phyloP scores from a whole-genome alignment of 2,329 filamentous ascomycete genomes.

The Botrytis squamosa region DNA sequence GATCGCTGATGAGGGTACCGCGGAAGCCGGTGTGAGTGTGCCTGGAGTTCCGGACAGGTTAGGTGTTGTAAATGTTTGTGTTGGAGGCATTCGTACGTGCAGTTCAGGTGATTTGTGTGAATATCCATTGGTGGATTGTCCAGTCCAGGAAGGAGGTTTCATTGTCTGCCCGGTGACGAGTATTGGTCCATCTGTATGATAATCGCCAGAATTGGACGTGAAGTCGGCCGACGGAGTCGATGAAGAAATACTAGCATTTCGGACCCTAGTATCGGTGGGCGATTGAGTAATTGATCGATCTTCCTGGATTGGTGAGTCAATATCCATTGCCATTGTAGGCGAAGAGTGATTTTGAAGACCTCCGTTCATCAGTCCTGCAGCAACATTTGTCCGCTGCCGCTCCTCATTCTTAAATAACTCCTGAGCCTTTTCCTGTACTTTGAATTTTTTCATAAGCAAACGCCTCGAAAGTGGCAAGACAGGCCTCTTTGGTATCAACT shows the following conservation, averaged over 20 bases:
- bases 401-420: slow-evolving; percentile 17
- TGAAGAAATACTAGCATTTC: slow-evolving; percentile 33
- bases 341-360: slow-evolving; percentile 25
- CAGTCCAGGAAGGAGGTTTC: slow-evolving; percentile 38
- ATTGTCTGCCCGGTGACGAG: slow-evolving; percentile 28
- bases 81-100: slow-evolving; percentile 55
- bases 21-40: slow-evolving; percentile 49
- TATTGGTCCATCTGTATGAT: slow-evolving; percentile 34
- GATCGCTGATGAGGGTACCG: slow-evolving; percentile 46
- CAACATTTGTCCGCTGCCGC: slow-evolving; percentile 20
- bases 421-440: slow-evolving; percentile 27
- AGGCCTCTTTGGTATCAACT: slow-evolving; percentile 28
- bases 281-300: slow-evolving; percentile 27
- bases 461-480: slow-evolving; percentile 36
- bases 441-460: slow-evolving; percentile 36
- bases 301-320: slow-evolving; percentile 28
- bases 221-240: slow-evolving; percentile 33
- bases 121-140: slow-evolving; percentile 23
- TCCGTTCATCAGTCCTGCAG: slow-evolving; percentile 20
- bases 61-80: slow-evolving; percentile 48
- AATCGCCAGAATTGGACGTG: slow-evolving; percentile 27
- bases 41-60: slow-evolving; percentile 37
- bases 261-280: slow-evolving; percentile 30
- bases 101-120: slow-evolving; percentile 31
- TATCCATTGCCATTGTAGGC: slow-evolving; percentile 31